phyloP scores from a whole-genome alignment of 768 basidiomycete species.

The Lentinula aciculospora region DNA sequence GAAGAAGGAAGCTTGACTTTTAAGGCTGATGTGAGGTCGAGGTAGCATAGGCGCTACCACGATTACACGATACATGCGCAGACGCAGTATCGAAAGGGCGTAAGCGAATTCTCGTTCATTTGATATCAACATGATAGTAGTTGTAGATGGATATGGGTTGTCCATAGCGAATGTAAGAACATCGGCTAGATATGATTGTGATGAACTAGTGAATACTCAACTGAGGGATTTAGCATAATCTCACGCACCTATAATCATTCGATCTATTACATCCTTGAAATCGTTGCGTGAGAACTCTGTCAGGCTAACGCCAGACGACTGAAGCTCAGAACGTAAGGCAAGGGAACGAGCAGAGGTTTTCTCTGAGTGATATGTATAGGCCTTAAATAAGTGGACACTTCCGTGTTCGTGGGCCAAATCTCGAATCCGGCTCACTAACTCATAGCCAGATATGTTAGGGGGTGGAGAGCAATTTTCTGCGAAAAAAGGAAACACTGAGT shows the following conservation, averaged over 20 bases:
- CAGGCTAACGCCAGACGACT: constrained; percentile 41
- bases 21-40: constrained; percentile 38
- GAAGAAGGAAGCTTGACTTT: constrained; percentile 46
- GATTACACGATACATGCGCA: constrained; percentile 47
- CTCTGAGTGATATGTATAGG: constrained; percentile 46
- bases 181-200: constrained; percentile 39
- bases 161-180: constrained; percentile 63
- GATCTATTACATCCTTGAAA: constrained; percentile 37
- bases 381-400: constrained; percentile 45
- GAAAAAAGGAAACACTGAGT: neutral
- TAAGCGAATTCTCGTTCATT: constrained; percentile 66
- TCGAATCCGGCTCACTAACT: constrained; percentile 39
- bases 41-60: constrained; percentile 33
- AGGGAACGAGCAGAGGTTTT: constrained; percentile 25
- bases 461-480: constrained; percentile 39
- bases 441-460: constrained; percentile 34
- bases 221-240: neutral
- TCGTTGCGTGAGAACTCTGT: constrained; percentile 31
- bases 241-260: constrained; percentile 35
- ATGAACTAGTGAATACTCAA: neutral
- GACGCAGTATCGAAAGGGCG: constrained; percentile 48
- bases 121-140: constrained; percentile 58
- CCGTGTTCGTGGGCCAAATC: constrained; percentile 45
- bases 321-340: constrained; percentile 37
- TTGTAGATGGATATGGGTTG: constrained; percentile 45